These are phyloP conservation scores for Penicillium subrubescens DNA, from an alignment of 495 filamentous ascomycete species.

Conservation along the genomic window DNA sequence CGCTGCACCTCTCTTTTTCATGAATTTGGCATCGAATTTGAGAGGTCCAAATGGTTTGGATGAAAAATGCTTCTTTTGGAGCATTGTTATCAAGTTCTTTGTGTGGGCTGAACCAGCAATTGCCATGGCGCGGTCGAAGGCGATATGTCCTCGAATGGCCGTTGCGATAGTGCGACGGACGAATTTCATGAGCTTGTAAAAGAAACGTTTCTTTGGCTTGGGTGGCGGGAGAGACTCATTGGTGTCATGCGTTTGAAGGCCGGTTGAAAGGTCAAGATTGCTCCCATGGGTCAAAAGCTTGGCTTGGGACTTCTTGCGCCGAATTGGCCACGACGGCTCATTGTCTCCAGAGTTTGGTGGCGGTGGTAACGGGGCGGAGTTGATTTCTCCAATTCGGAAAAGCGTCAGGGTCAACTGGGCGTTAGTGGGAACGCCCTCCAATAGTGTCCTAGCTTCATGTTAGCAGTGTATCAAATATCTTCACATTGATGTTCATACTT, in stretches of 20 bases:
- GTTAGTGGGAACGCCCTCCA: conserved; percentile 86
- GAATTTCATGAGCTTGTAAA: conserved; percentile 61
- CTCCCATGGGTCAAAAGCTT: conserved; percentile 12
- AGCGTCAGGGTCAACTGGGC: conserved; percentile 84
- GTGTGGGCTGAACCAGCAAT: conserved; percentile 66
- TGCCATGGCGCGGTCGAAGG: conserved; percentile 68
- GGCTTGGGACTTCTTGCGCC: conserved; percentile 41
- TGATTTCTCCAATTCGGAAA: conserved; percentile 82
- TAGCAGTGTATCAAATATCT: not conserved
- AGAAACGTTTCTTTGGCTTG: conserved; percentile 46
- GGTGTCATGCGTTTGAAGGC: not conserved
- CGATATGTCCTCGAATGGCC: conserved; percentile 67
- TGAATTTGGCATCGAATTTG: conserved; percentile 71
- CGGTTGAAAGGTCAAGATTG: conserved; percentile 22
- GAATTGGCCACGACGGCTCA: conserved; percentile 24
- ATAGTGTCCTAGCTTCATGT: conserved; percentile 57
- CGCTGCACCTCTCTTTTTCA: conserved; percentile 71
- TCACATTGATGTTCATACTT: conserved; percentile 46
- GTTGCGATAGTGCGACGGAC: conserved; percentile 71
- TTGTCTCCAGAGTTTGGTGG: conserved; percentile 56
- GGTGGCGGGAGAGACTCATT: conserved; percentile 10
- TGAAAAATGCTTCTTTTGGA: conserved; percentile 50
- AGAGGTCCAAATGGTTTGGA: conserved; percentile 62
- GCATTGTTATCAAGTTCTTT: conserved; percentile 69
- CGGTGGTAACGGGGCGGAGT: conserved; percentile 79